Conservation (phyloP, 169 alveolate genomes). For the Condylostoma magnum region DNA sequence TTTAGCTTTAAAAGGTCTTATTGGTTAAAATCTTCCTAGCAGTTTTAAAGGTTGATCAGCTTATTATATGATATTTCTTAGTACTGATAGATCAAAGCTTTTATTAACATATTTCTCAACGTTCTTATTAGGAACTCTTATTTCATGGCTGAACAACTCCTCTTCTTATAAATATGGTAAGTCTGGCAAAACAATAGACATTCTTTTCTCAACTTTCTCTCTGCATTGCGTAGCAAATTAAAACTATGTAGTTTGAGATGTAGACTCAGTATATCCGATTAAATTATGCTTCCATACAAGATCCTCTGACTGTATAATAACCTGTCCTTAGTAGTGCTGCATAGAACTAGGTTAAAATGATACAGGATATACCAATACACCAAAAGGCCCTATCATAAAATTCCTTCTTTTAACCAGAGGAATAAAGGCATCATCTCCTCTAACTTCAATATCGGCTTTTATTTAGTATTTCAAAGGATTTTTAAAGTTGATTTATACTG, state of each 20-base stretch:
- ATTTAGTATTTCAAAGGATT: conserved; percentile 90
- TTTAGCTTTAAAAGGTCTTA: conserved; percentile 82
- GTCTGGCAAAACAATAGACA: conserved; percentile 46
- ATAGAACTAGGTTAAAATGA: conserved; percentile 71
- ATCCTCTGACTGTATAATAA: conserved; percentile 73
- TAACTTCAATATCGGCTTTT: conserved; percentile 70
- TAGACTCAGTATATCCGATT: conserved; percentile 87
- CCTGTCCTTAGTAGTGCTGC: conserved; percentile 70
- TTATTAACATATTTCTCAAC: conserved; percentile 22
- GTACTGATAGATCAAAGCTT: conserved; percentile 37
- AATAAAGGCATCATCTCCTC: conserved; percentile 61
- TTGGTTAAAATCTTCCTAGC: conserved; percentile 78
- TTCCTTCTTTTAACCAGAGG: conserved; percentile 68
- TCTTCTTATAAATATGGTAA: conserved; percentile 24
- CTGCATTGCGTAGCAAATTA: conserved; percentile 70
- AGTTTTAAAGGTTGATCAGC: conserved; percentile 62
- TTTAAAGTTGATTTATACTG: conserved; percentile 62
- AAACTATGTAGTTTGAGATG: conserved; percentile 68
- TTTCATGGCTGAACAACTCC: conserved; percentile 36
- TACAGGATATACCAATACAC: conserved; percentile 66
- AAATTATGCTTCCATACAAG: conserved; percentile 80
- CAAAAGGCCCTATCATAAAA: conserved; percentile 69
- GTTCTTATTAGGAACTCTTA: conserved; percentile 26
- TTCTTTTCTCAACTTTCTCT: conserved; percentile 53
- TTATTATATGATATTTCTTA: conserved; percentile 36